Evolutionary conservation across 1,139 yeast genomes (phyloP).

Genomic region (Geotrichum europaeum): DNA sequence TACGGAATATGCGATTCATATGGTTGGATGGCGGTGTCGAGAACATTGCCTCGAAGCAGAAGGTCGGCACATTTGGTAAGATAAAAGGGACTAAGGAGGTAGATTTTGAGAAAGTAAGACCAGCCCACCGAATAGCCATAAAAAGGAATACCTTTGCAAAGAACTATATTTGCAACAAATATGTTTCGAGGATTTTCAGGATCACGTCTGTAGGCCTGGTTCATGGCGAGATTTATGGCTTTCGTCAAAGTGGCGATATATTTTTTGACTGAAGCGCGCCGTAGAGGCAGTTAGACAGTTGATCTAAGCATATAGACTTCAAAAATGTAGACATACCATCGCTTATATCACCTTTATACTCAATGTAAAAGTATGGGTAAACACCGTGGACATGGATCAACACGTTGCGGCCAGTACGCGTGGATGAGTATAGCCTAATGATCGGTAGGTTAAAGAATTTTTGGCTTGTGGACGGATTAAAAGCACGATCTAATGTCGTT

Average conservation of each 20-base stretch:
- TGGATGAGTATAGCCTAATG: constrained; percentile 67
- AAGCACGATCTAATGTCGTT: constrained; percentile 38
- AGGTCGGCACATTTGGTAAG: constrained; percentile 55
- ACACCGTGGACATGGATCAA: constrained; percentile 76
- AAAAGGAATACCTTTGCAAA: constrained; percentile 73
- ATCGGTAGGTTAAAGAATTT: constrained; percentile 54
- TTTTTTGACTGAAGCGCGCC: constrained; percentile 19
- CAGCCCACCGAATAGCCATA: constrained; percentile 76
- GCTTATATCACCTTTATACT: constrained; percentile 41
- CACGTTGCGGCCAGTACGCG: constrained; percentile 49
- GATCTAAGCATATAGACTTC: not conserved
- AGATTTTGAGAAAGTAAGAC: constrained; percentile 58
- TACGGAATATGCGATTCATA: constrained; percentile 81
- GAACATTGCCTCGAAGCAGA: constrained; percentile 46
- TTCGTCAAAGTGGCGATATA: constrained; percentile 23
- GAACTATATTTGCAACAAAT: constrained; percentile 59
- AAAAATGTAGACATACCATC: constrained; percentile 20
- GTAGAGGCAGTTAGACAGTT: not conserved
- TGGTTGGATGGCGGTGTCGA: constrained; percentile 40
- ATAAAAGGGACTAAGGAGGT: constrained; percentile 58
- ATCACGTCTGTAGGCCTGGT: constrained; percentile 28
- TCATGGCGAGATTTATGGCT: constrained; percentile 31
- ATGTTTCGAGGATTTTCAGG: constrained; percentile 31
- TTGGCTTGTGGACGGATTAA: constrained; percentile 25
- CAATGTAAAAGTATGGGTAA: constrained; percentile 73